Evolutionary conservation across 148 eudicot species (phyloP).

Genomic region (Vaccinium macrocarpon): DNA sequence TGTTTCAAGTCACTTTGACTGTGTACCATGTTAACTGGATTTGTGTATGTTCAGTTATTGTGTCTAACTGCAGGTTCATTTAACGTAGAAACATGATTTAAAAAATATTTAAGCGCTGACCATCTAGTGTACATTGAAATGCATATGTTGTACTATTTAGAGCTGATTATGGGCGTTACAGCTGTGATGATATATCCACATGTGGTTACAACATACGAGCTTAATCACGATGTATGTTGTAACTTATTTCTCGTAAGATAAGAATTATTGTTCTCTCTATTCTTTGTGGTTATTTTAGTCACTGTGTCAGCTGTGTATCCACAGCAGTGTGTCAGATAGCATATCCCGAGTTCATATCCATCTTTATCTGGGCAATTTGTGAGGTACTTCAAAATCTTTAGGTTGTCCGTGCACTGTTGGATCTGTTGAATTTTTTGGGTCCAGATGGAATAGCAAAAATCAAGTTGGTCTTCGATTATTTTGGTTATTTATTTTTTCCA

Average conservation of each 20-base stretch:
- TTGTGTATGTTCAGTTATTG: not conserved
- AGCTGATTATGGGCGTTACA: not conserved
- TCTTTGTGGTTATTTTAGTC: not conserved
- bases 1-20: not conserved
- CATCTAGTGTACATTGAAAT: not conserved
- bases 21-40: not conserved
- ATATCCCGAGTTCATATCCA: not conserved
- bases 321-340: not conserved
- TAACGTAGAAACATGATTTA: not conserved
- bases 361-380: not conserved
- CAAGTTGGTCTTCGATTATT: not conserved
- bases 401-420: not conserved
- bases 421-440: not conserved
- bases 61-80: not conserved
- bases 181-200: not conserved
- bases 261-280: not conserved
- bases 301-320: constrained; percentile 1
- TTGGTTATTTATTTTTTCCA: not conserved
- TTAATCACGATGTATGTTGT: not conserved
- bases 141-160: not conserved
- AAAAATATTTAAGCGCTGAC: not conserved
- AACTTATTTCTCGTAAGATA: not conserved
- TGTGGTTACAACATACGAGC: not conserved
- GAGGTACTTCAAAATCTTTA: not conserved
- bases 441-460: not conserved